Conservation (phyloP, 2,329 filamentous ascomycete genomes). For the Blastomyces gilchristii region DNA sequence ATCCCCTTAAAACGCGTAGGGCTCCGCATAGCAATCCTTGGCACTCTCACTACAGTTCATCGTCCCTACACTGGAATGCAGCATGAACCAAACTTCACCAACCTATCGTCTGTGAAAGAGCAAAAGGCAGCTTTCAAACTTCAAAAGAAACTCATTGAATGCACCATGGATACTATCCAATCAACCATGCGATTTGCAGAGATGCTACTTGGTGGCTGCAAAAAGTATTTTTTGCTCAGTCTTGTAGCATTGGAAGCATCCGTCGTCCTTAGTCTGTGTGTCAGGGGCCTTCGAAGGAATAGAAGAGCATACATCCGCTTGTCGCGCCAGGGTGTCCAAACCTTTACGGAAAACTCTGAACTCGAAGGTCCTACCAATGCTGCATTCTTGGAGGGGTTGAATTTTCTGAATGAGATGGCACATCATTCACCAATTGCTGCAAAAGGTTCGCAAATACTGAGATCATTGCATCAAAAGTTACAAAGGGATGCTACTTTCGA, state of each 20-base stretch:
- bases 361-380: not conserved
- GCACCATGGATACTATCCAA: not conserved
- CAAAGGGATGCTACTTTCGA: slow-evolving; percentile 2
- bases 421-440: slow-evolving; percentile 3
- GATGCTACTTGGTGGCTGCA: not conserved
- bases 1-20: not conserved
- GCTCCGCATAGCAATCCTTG: not conserved
- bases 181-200: slow-evolving; percentile 1
- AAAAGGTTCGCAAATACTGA: slow-evolving; percentile 1
- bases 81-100: slow-evolving; percentile 4
- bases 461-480: slow-evolving; percentile 2
- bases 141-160: slow-evolving; percentile 5
- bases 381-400: slow-evolving; percentile 1
- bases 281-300: slow-evolving; percentile 1
- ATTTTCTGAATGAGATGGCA: not conserved
- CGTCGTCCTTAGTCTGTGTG: not conserved
- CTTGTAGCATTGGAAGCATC: not conserved
- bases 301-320: not conserved
- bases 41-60: not conserved
- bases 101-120: slow-evolving; percentile 2
- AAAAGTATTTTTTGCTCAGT: slow-evolving; percentile 1
- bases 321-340: not conserved
- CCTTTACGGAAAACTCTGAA: not conserved
- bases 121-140: slow-evolving; percentile 2
- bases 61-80: not conserved